Evolutionary conservation across 2,329 filamentous ascomycete species (phyloP), one percentile per base, ranked within the genome.

Genomic region (Diaporthe aspalathi): DNA sequence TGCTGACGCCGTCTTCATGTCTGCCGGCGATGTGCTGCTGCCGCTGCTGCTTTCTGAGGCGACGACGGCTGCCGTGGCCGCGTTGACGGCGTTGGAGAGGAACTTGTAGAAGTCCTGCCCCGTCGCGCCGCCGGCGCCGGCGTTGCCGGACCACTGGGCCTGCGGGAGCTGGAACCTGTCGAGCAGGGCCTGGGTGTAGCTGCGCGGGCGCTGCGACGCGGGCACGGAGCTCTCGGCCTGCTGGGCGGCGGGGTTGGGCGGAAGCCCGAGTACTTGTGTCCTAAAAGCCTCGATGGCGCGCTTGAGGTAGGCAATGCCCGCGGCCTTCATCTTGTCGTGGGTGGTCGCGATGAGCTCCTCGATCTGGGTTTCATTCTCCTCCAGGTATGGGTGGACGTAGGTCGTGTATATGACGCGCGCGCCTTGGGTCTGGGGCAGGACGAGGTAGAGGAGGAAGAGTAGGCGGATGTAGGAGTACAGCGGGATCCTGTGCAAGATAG

Each of bases 371-470:
- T 98, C 96, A 81, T 99, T 95, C 73, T 94, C 88, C 77, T 90
- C 87, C 63, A 99, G 90, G 84, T 95, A 97, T 0, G 95, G 95
- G 81, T 97, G 92, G 73, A 98, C 86, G 81, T 96, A 91, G 73
- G 90, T 88, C 78, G 94, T 90, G 85, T 98, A 99, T 74, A 98
- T 86, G 77, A 92, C 84, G 73, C 93, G 92, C 70, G 95, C 94
- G 80, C 96, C 96, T 80, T 98, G 95, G n/a, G 94, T 96, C 81
- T 97, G 95, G 0, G 95, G 96, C n/a, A 97, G 90, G 78, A 98
- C 94, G 73, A 99, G 93, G 84, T 98, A 99, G 75, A 96, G 90
- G 79, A 98, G 90, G 83, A 96, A 92, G 79, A 91, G 85, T 68
- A 98, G 89, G 75, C 96, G 94, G 77, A 97, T 86, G 89, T 95